phyloP scores from a whole-genome alignment of 2,329 filamentous ascomycete species.

The Ophiobolus disseminans region DNA sequence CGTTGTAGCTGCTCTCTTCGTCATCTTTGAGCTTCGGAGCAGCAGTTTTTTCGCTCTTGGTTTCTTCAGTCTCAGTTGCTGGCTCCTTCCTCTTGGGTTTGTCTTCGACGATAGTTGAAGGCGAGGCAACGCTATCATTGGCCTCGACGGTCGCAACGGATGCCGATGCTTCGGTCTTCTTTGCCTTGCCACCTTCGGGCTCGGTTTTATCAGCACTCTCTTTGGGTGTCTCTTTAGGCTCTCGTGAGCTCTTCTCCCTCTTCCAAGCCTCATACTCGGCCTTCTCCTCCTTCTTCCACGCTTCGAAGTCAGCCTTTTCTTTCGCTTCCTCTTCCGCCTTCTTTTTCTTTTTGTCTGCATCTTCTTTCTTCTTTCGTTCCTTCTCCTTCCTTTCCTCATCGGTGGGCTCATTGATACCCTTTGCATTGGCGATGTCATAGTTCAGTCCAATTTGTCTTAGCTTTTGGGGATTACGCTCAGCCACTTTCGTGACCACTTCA shows the following conservation, averaged over 20 bases:
- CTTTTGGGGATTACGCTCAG: conserved; percentile 56
- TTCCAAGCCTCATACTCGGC: conserved; percentile 33
- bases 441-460: conserved; percentile 69
- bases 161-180: neutral
- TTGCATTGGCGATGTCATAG: conserved; percentile 73
- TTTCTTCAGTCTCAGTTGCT: neutral
- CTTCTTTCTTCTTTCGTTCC: conserved; percentile 45
- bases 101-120: neutral
- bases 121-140: neutral
- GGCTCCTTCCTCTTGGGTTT: conserved; percentile 1
- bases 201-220: conserved; percentile 9
- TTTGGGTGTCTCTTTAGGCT: conserved; percentile 12
- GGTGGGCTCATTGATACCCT: conserved; percentile 61
- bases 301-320: conserved; percentile 37
- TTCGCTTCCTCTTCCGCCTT: conserved; percentile 42
- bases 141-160: neutral
- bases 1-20: neutral
- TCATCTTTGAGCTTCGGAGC: no score
- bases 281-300: conserved; percentile 44
- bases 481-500: conserved; percentile 62
- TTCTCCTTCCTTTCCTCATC: conserved; percentile 55
- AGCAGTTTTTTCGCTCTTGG: conserved; percentile 3
- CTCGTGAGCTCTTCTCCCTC: conserved; percentile 16
- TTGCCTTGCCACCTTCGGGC: neutral
- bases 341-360: conserved; percentile 38